Conservation (phyloP, 1,284 basidiomycete genomes). For the Pseudozyma tsukubaensis region DNA sequence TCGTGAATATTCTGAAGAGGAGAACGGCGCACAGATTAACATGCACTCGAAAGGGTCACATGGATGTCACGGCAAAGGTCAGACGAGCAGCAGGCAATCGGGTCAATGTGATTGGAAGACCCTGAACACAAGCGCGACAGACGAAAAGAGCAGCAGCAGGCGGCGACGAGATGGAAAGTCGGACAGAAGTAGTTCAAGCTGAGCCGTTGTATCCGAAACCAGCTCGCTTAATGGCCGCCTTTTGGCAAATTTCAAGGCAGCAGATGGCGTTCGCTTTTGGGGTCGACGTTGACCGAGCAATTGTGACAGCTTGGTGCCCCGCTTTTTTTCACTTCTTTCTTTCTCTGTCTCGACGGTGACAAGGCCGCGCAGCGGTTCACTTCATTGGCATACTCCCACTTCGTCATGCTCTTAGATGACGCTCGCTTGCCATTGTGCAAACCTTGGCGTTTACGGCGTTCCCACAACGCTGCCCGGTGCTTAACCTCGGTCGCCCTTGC, state of each 20-base stretch:
- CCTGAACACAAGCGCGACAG: background rate
- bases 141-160: slow-evolving; percentile 7
- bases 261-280: no score
- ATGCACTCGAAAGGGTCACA: background rate
- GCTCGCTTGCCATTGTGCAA: no score
- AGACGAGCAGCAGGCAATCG: slow-evolving; percentile 8
- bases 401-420: background rate
- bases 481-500: no score
- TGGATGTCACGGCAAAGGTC: slow-evolving; percentile 37
- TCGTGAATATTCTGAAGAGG: background rate
- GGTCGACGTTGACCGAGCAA: no score
- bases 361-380: background rate
- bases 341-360: no score
- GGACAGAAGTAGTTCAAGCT: background rate
- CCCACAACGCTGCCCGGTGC: no score
- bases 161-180: background rate
- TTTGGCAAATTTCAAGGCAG: background rate
- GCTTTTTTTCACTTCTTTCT: background rate
- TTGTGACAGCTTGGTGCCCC: no score
- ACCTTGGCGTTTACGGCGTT: no score
- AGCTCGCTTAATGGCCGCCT: background rate
- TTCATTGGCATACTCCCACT: slow-evolving; percentile 2
- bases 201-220: slow-evolving; percentile 20
- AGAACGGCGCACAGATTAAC: slow-evolving; percentile 8
- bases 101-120: slow-evolving; percentile 1